Base-by-base conservation (phyloP, 2,329 filamentous ascomycete species). In the Aspergillus bombycis region DNA sequence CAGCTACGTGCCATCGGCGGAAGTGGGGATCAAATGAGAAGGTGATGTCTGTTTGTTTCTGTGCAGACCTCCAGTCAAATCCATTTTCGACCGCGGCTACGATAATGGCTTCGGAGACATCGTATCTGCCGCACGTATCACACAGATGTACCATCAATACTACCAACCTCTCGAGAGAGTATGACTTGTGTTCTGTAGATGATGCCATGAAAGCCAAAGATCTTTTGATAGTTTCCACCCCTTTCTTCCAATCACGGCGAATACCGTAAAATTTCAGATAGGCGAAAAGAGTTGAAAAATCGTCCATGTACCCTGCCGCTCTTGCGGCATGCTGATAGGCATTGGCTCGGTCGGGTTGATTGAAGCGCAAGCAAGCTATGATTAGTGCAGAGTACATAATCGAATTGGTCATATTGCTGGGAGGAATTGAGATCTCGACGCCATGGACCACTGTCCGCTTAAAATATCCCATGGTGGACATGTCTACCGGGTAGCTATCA, bases 341-440 rank as follows among this genome's bases (percentile, higher is more conserved):
- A 48, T 80, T 75, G 12, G 78, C 79, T 67, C 74, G 72, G 36
- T 79, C 72, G 5, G 75, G 74, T 54, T 80, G 78, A 38, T 80
- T 72, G 41, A 81, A 80, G 11, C 76, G 72, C n/a, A 81, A 69
- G 36, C 74, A 74, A 19, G 75, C 71, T 4, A 71, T 68, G 41
- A 81, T 78, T 14, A 81, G 68, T n/a, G 74, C 70, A 7, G 72
- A 71, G 46, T 77, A 75, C 16, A 79, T 69, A 23, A 76, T 70
- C 2, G 73, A 69, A 58, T 77, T 78, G 57, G 68, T 72, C 28
- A 68, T 73, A 53, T 75, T 68, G 21, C 73, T 62, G 3, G 78
- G 76, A 11, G 79, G 79, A 16, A 78, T 68, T 1, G 75, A 70
- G 11, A 80, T 69, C 28, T 78, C 74, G 26, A 79, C 50, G 3